A percentile compares a stretch with the other conserved stretches of the same genome.
Evolutionary conservation across 495 filamentous ascomycete genomes (phyloP).

Genomic region (Podospora sp.): DNA sequence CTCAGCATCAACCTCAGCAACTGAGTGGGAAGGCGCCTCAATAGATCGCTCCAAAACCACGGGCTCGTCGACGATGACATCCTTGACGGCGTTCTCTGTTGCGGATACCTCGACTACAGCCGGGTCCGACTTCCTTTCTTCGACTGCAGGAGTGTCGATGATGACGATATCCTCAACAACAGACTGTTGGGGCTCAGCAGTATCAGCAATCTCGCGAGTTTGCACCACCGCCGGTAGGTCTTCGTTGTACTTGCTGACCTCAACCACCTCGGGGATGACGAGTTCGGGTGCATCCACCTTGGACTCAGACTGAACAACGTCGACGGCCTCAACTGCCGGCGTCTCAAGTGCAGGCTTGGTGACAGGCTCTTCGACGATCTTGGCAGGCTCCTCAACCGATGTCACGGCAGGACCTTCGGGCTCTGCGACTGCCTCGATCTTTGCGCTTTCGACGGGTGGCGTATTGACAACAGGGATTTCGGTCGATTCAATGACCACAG

Average conservation of each 20-base stretch:
- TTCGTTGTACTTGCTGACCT: not conserved
- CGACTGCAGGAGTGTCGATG: not conserved
- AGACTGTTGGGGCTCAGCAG: too few species aligned
- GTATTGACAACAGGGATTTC: slow-evolving; percentile 7
- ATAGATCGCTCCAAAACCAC: not conserved
- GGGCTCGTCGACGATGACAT: not conserved
- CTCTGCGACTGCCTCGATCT: not conserved
- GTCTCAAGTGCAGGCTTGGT: not conserved
- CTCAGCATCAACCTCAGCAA: not conserved
- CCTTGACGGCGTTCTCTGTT: not conserved
- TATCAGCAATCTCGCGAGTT: not conserved
- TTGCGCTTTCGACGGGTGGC: not conserved
- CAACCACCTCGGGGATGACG: not conserved
- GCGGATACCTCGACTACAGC: not conserved
- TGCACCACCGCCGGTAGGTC: not conserved
- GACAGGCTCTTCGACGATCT: not conserved
- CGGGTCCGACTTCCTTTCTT: not conserved
- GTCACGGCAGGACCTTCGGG: not conserved
- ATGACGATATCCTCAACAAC: not conserved
- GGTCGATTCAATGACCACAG: slow-evolving; percentile 2
- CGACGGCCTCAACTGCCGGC: not conserved
- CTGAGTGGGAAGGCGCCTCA: not conserved
- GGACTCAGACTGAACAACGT: not conserved
- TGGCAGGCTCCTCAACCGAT: not conserved
- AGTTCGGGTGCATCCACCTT: not conserved